Base-by-base conservation (phyloP, 495 filamentous ascomycete species). In the Penicillium herquei region DNA sequence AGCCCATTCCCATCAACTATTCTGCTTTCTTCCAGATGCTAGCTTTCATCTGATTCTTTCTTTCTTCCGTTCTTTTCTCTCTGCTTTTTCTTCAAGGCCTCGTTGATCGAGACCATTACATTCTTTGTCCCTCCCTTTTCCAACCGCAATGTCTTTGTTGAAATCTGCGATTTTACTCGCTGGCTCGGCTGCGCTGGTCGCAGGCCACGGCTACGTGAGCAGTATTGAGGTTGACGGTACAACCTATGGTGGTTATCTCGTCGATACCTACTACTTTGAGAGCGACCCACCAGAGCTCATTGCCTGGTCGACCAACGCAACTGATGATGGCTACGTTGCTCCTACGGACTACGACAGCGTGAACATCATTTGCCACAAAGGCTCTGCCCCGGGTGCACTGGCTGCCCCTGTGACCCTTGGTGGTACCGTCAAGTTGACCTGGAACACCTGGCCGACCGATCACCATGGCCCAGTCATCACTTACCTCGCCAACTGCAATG, bases 401-500 rank as follows among this genome's bases (percentile, higher is more conserved):
- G 71, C 77, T 59, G 83, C 81, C 3, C 64, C 76, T 7, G 78
- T 87, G 30, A 68, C 68, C 0, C 78, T 84, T 3, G 84, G 85
- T 33, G 72, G 73, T 33, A 69, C 61, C 21, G 70, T 89, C 51
- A 75, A 77, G 31, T 65, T 90, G 50, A 77, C 80, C 52, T 89
- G 87, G 87, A 81, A 78, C 49, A 63, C 71, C 1, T 91, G 88
- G 87, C 88, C 88, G 2, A 71, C 78, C 0, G 78, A 76, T 8
- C 87, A 88, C 58, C 78, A 84, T 55, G 87, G 89, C 6, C 87
- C 88, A 10, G 82, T 87, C 62, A 83, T 90, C 64, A 83, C 83
- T 65, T 91, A 90, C 66, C 76, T 94, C 0, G 90, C 89, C 43
- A 71, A 79, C 10, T 92, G 88, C 79, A 74, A 81, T 57, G 86